These are phyloP conservation scores for Zymoseptoria passerinii DNA, from an alignment of 2,329 filamentous ascomycete genomes.

Conservation along the genomic window DNA sequence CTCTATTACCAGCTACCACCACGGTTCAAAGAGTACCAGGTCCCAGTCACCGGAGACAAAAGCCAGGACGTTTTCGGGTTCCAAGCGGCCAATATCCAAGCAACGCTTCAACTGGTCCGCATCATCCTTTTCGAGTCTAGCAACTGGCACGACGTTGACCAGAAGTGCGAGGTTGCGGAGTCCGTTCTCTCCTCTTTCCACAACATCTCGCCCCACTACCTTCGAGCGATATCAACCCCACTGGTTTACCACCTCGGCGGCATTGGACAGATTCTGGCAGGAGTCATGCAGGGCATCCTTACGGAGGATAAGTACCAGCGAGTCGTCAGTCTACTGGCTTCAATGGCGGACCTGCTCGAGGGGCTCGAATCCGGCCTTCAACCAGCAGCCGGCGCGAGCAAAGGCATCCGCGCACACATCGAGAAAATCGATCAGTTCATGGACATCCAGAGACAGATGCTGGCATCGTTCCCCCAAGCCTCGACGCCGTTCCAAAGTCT, in stretches of 20 bases:
- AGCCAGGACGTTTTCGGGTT: slow-evolving; percentile 38
- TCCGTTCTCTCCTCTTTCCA: slow-evolving; percentile 39
- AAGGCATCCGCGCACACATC: slow-evolving; percentile 35
- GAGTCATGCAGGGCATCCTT: slow-evolving; percentile 39
- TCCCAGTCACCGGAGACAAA: slow-evolving; percentile 27
- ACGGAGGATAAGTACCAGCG: slow-evolving; percentile 36
- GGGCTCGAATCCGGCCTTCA: slow-evolving; percentile 37
- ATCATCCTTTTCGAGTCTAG: slow-evolving; percentile 35
- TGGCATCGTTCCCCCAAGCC: slow-evolving; percentile 9
- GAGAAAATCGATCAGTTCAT: slow-evolving; percentile 40
- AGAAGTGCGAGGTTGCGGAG: slow-evolving; percentile 40
- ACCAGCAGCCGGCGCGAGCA: slow-evolving; percentile 33
- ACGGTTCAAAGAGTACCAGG: slow-evolving; percentile 24
- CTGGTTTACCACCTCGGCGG: slow-evolving; percentile 43
- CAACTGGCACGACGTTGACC: slow-evolving; percentile 26
- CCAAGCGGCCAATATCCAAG: slow-evolving; percentile 45
- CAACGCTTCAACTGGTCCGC: slow-evolving; percentile 41
- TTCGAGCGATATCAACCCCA: slow-evolving; percentile 42
- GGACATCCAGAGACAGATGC: slow-evolving; percentile 21
- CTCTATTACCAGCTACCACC: slow-evolving; percentile 26
- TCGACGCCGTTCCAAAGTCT: background rate
- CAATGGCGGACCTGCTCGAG: slow-evolving; percentile 40
- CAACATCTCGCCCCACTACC: slow-evolving; percentile 38
- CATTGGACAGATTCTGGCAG: slow-evolving; percentile 43
- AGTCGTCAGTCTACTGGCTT: slow-evolving; percentile 36